These are phyloP conservation scores for Domatiomyces globalis DNA, from an alignment of 2,329 filamentous ascomycete genomes.

Conservation along the genomic window DNA sequence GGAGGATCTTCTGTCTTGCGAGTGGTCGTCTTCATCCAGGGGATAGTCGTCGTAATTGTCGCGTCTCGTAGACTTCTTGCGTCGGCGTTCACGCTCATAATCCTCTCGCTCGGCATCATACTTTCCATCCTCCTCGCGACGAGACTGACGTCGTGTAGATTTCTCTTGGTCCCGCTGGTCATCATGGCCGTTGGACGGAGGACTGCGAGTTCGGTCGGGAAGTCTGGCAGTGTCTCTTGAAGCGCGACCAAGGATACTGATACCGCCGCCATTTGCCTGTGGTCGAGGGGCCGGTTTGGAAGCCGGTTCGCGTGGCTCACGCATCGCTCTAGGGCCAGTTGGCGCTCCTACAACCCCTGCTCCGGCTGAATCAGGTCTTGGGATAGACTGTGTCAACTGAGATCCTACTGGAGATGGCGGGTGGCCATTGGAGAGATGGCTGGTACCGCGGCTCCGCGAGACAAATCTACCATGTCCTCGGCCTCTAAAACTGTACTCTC, in stretches of 20 bases:
- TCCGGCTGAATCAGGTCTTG: conserved; percentile 30
- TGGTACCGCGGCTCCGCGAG: conserved; percentile 26
- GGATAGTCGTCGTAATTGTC: conserved; percentile 36
- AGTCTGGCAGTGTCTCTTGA: conserved; percentile 4
- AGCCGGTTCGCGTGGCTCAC: conserved; percentile 25
- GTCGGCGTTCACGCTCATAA: conserved; percentile 11
- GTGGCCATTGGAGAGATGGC: conserved; percentile 19
- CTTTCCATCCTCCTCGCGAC: conserved; percentile 5
- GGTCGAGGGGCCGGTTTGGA: conserved; percentile 9
- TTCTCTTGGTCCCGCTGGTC: conserved; percentile 31
- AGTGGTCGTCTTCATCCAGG: conserved; percentile 30
- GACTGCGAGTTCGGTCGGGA: conserved; percentile 7
- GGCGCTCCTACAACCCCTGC: conserved; percentile 60
- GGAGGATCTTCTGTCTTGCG: conserved; percentile 49
- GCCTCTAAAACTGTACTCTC: conserved; percentile 14
- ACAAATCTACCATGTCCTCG: conserved; percentile 32
- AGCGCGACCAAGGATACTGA: conserved; percentile 19
- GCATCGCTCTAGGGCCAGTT: conserved; percentile 87
- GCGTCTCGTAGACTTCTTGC: conserved; percentile 21
- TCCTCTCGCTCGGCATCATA: conserved; percentile 9
- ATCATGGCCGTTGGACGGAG: conserved; percentile 21
- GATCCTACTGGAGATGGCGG: conserved; percentile 20
- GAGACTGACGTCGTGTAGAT: conserved; percentile 6
- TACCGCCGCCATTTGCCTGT: conserved; percentile 7
- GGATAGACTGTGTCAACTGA: conserved; percentile 12